Percentiles rank a stretch among this genome's conserved stretches.
Conservation (phyloP, 106 monocot species). For the Chionographis japonica region DNA sequence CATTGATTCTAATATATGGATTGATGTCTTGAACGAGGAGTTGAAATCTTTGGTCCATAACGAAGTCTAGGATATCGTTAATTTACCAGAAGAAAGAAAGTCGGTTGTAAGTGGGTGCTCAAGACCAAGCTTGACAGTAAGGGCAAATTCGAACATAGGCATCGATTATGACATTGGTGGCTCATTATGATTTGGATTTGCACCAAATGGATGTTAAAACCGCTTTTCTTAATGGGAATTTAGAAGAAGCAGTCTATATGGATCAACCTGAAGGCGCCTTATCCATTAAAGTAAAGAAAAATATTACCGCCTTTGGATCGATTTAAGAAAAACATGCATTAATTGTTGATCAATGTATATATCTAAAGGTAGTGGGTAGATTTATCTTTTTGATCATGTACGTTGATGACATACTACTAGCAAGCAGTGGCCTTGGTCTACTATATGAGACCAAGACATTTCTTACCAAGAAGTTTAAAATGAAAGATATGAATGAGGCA, state of each 20-base stretch:
- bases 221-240: constrained; percentile 1
- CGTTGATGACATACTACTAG: constrained; percentile 8
- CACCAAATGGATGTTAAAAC: constrained; percentile 12
- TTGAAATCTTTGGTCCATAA: too few relatives aligned
- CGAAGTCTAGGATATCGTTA: too few relatives aligned
- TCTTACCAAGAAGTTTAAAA: constrained; percentile 2
- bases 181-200: constrained; percentile 7
- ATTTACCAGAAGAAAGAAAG: too few relatives aligned
- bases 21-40: too few relatives aligned
- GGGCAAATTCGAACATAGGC: neutral
- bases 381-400: constrained; percentile 8
- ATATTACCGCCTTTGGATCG: constrained; percentile 1
- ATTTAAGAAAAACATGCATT: constrained; percentile 7
- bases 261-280: neutral
- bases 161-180: constrained; percentile 9
- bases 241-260: constrained; percentile 7
- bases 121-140: too few relatives aligned
- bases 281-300: neutral
- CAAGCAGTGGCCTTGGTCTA: constrained; percentile 2
- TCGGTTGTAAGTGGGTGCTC: too few relatives aligned
- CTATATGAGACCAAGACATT: neutral
- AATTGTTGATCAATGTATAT: neutral
- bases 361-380: constrained; percentile 3
- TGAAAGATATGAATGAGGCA: constrained; percentile 12
- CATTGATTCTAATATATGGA: too few relatives aligned